These are phyloP conservation scores for Pseudocercospora eumusae DNA, from an alignment of 2,329 filamentous ascomycete species.

Conservation along the genomic window DNA sequence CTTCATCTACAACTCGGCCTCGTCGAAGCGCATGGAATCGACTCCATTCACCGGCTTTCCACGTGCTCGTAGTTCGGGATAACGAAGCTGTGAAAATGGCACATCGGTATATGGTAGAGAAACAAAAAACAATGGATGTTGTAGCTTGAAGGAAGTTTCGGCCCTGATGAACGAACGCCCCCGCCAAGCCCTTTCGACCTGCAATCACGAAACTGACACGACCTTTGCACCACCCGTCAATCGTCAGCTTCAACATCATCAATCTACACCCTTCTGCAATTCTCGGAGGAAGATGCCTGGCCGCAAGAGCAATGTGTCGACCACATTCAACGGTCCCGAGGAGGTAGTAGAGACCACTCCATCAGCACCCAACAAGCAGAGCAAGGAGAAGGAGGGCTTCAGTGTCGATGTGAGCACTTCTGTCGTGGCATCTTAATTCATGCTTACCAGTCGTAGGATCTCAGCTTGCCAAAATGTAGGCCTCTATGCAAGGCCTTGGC, in stretches of 20 bases:
- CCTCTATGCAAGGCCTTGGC: not conserved
- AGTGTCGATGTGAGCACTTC: conserved; percentile 46
- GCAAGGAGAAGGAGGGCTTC: conserved; percentile 43
- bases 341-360: conserved; percentile 38
- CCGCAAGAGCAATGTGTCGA: conserved; percentile 51
- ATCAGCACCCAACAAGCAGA: conserved; percentile 25
- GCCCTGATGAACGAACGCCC: not conserved
- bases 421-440: not conserved
- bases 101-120: not conserved
- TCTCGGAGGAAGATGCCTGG: conserved; percentile 44
- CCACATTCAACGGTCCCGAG: conserved; percentile 43
- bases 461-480: conserved; percentile 61
- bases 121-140: not conserved
- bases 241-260: conserved; percentile 5
- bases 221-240: not conserved
- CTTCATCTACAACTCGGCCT: not conserved
- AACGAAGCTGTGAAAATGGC: not conserved
- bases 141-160: not conserved
- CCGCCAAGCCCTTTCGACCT: not conserved
- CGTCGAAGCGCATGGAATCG: not conserved
- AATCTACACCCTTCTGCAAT: not conserved
- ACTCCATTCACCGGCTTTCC: not conserved
- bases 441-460: conserved; percentile 16
- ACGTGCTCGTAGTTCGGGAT: not conserved
- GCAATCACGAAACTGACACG: not conserved